Conservation (phyloP, 1,139 yeast genomes). For the Lodderomyces oxycetoniae region DNA sequence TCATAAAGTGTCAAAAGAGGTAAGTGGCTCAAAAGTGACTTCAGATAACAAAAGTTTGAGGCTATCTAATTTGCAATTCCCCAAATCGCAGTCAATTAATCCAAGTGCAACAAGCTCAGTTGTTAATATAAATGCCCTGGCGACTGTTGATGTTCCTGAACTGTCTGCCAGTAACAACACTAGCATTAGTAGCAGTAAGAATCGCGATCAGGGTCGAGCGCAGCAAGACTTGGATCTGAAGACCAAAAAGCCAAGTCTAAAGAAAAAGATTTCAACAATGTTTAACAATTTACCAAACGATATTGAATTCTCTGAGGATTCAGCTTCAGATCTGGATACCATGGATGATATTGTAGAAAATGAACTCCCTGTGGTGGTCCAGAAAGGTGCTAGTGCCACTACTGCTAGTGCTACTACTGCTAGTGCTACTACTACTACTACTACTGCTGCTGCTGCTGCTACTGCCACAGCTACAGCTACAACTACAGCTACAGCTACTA, state of each 20-base stretch:
- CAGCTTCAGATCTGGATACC: constrained; percentile 43
- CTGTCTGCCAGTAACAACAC: constrained; percentile 6
- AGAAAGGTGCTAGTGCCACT: background rate
- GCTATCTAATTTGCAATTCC: constrained; percentile 22
- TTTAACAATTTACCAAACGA: constrained; percentile 47
- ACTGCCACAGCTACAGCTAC: background rate
- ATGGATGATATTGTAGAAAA: constrained; percentile 16
- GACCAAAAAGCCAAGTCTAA: constrained; percentile 7
- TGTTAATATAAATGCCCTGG: constrained; percentile 30
- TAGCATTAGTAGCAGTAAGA: background rate
- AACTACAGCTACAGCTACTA: background rate
- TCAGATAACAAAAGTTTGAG: constrained; percentile 31
- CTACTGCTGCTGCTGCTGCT: constrained; percentile 4
- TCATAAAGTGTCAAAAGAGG: constrained; percentile 1
- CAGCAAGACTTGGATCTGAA: background rate
- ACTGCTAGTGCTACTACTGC: background rate
- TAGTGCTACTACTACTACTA: constrained; percentile 4
- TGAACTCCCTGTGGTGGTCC: no score
- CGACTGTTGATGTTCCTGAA: constrained; percentile 17
- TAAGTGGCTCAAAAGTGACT: constrained; percentile 24
- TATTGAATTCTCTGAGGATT: constrained; percentile 46
- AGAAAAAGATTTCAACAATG: constrained; percentile 30
- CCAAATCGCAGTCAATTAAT: constrained; percentile 17
- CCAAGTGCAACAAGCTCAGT: constrained; percentile 30
- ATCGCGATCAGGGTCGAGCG: background rate